Evolutionary conservation across 495 filamentous ascomycete species (phyloP).

Genomic region (Hypomontagnella monticulosa): DNA sequence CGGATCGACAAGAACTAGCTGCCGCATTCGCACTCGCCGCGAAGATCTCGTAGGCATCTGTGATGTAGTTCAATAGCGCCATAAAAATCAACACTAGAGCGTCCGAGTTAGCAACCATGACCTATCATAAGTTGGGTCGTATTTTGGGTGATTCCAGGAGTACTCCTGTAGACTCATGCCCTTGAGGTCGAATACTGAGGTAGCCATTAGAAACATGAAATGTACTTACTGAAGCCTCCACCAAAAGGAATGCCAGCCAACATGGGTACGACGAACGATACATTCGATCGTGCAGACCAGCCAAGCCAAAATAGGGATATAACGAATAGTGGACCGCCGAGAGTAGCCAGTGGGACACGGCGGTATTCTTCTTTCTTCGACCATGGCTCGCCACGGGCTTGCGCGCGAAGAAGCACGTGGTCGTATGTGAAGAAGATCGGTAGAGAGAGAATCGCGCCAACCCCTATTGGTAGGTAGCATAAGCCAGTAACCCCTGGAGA

Average conservation of each 20-base stretch:
- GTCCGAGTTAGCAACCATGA: too few relatives aligned
- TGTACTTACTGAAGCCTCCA: conserved; percentile 64
- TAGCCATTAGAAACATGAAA: conserved; percentile 43
- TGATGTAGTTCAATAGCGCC: conserved; percentile 73
- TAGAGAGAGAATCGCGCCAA: conserved; percentile 56
- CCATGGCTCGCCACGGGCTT: conserved; percentile 43
- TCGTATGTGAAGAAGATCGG: conserved; percentile 63
- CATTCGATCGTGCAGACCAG: conserved; percentile 65
- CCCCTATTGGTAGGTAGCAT: conserved; percentile 58
- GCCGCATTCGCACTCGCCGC: conserved; percentile 77
- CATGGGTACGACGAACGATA: conserved; percentile 72
- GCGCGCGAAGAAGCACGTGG: conserved; percentile 39
- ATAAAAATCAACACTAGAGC: conserved; percentile 64
- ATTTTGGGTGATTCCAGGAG: too few relatives aligned
- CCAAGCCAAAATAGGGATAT: conserved; percentile 77
- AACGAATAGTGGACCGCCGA: conserved; percentile 70
- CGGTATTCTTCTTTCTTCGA: conserved; percentile 64
- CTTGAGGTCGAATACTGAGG: too few relatives aligned
- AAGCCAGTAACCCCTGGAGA: conserved; percentile 56
- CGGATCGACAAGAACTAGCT: conserved; percentile 65
- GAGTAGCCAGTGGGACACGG: conserved; percentile 72
- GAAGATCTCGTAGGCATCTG: conserved; percentile 79
- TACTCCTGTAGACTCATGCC: too few relatives aligned
- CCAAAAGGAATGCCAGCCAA: conserved; percentile 74
- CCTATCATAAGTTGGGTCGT: too few relatives aligned